Base-by-base conservation (phyloP, 495 filamentous ascomycete species). In the Bombardia bombarda region DNA sequence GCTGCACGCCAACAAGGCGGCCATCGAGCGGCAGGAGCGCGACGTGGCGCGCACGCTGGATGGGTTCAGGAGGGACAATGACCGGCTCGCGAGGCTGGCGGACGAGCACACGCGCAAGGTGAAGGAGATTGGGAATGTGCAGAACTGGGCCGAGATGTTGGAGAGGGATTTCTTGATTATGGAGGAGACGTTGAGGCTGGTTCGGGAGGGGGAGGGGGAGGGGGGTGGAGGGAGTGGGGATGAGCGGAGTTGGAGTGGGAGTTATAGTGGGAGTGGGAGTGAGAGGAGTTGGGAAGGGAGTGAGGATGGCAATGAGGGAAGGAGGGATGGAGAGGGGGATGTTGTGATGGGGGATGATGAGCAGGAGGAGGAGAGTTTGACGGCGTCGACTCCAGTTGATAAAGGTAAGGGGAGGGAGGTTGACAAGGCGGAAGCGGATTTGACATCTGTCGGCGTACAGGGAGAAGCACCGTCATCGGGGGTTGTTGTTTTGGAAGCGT, bases 101-200 rank as follows among this genome's bases (percentile, higher is more conserved):
- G 78, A 80, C 49, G 72, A 79, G 52, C 80, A 82, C 36, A 72
- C 80, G 39, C 73, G 77, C 32, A 80, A 78, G 57, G 63, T 98
- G 36, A 95, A 95, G 69, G 87, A 94, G 74, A 77, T 95, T 53
- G 92, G 92, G 22, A 87, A 96, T 59, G 79, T 96, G 62, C 92
- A 96, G 77, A 95, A 95, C 60, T 96, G 90, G 90, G 90, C 90
- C 31, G 92, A 98, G 78, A 75, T 94, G 72, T 72, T 96, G 53
- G 92, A 98, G 73, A 63, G 86, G 60, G 90, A 96, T 67, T 75
- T 98, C 48, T 56, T 89, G 54, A 79, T 93, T 45, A 56, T 98
- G 28, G 88, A 93, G 66, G 89, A 95, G 75, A 87, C 86, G 40
- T 54, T 95, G 61, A 66, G 83, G 56, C 58, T 85, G 47, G 87